phyloP scores from a whole-genome alignment of 495 filamentous ascomycete genomes.

The Xylaria telfairii region DNA sequence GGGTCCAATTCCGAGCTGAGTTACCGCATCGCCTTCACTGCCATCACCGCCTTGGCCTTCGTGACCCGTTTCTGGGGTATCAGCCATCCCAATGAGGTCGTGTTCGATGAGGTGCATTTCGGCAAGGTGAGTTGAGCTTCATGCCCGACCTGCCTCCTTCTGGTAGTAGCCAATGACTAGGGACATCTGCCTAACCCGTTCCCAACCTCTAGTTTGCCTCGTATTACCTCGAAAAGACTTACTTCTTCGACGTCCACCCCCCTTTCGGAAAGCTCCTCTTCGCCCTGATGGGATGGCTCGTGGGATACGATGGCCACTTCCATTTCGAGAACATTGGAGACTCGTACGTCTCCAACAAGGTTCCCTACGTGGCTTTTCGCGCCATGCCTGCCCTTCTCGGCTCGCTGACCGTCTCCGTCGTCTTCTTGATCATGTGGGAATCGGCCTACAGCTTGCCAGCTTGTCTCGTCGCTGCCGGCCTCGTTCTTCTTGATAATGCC shows the following conservation, averaged over 20 bases:
- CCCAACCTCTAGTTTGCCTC: slow-evolving; percentile 75
- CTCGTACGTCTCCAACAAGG: slow-evolving; percentile 95
- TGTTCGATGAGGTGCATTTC: slow-evolving; percentile 99
- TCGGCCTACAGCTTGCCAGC: slow-evolving; percentile 96
- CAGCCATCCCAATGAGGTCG: slow-evolving; percentile 91
- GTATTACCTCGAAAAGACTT: slow-evolving; percentile 95
- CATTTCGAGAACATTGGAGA: slow-evolving; percentile 99
- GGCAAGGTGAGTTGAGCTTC: slow-evolving; percentile 76
- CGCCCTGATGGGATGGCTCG: slow-evolving; percentile 94
- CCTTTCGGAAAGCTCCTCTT: slow-evolving; percentile 92
- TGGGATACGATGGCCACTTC: slow-evolving; percentile 95
- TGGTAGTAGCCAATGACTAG: neutral
- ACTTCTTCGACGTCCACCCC: slow-evolving; percentile 99
- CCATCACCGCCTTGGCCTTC: slow-evolving; percentile 87
- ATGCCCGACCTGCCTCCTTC: neutral
- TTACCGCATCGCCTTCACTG: slow-evolving; percentile 78
- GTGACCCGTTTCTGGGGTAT: slow-evolving; percentile 94
- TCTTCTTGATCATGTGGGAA: slow-evolving; percentile 99
- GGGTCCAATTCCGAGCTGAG: slow-evolving; percentile 70
- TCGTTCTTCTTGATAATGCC: slow-evolving; percentile 96
- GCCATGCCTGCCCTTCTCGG: slow-evolving; percentile 92
- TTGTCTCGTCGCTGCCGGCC: slow-evolving; percentile 80
- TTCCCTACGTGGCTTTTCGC: slow-evolving; percentile 94
- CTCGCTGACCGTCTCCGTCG: slow-evolving; percentile 89
- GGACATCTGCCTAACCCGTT: slow-evolving; percentile 26